Evolutionary conservation across 2,329 filamentous ascomycete species (phyloP).

Genomic region (Exophiala sp.): DNA sequence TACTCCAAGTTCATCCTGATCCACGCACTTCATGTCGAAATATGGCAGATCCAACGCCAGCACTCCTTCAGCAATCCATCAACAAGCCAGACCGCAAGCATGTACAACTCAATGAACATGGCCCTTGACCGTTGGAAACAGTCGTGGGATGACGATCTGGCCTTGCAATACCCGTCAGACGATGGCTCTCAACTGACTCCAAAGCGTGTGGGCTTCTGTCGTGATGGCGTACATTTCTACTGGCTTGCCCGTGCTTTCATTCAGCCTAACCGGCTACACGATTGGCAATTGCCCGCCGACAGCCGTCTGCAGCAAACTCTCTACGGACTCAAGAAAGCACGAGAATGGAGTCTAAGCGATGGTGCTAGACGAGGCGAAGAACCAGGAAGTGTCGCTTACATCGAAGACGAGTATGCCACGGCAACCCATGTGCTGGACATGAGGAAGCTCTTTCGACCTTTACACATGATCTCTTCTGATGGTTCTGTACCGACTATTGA

Average conservation of each 20-base stretch:
- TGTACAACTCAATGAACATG: slow-evolving; percentile 44
- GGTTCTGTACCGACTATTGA: neutral
- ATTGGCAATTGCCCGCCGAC: slow-evolving; percentile 58
- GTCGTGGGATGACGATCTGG: slow-evolving; percentile 68
- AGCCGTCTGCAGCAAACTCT: slow-evolving; percentile 60
- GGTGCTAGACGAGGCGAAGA: slow-evolving; percentile 64
- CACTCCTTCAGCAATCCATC: slow-evolving; percentile 34
- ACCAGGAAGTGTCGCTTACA: slow-evolving; percentile 64
- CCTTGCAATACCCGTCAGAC: slow-evolving; percentile 60
- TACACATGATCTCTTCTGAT: slow-evolving; percentile 27
- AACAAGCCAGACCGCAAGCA: slow-evolving; percentile 48
- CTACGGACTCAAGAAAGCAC: slow-evolving; percentile 58
- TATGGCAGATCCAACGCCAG: slow-evolving; percentile 53
- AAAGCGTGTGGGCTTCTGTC: slow-evolving; percentile 64
- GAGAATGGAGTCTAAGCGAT: slow-evolving; percentile 60
- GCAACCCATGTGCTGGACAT: slow-evolving; percentile 66
- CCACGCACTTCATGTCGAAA: slow-evolving; percentile 63
- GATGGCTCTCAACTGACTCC: slow-evolving; percentile 33
- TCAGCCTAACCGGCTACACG: slow-evolving; percentile 53
- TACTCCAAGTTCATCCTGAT: slow-evolving; percentile 73
- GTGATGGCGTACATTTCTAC: slow-evolving; percentile 70
- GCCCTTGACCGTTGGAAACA: slow-evolving; percentile 70
- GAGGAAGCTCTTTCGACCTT: slow-evolving; percentile 66
- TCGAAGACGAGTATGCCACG: slow-evolving; percentile 64
- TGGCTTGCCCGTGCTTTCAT: slow-evolving; percentile 67